A percentile compares a stretch with the other conserved stretches of the same genome.
Evolutionary conservation across 1,284 basidiomycete species (phyloP).

Genomic region (Rhizoctonia solani): DNA sequence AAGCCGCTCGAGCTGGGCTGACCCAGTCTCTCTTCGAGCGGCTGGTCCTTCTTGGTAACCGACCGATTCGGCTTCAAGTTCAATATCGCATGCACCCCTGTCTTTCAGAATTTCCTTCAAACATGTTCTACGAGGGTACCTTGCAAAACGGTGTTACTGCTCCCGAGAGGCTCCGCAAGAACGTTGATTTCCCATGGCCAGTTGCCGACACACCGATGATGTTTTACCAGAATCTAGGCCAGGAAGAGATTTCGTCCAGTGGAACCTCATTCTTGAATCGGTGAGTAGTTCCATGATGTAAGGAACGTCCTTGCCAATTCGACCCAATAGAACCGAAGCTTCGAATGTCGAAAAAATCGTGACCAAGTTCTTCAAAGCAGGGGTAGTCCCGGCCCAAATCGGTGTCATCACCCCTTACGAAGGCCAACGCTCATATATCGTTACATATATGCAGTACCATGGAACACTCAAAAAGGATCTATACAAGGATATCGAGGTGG

Average conservation of each 20-base stretch:
- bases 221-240: constrained; percentile 98
- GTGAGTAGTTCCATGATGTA: constrained; percentile 46
- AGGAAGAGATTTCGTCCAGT: constrained; percentile 98
- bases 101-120: constrained; percentile 97
- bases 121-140: constrained; percentile 99
- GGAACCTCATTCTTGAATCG: constrained; percentile 98
- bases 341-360: constrained; percentile 99
- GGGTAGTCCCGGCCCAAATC: constrained; percentile 93
- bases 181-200: constrained; percentile 99
- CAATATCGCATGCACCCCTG: constrained; percentile 99
- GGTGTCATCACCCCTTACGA: constrained; percentile 99
- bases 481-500: constrained; percentile 99
- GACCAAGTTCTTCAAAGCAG: constrained; percentile 99
- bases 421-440: constrained; percentile 97
- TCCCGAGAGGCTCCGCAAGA: constrained; percentile 93
- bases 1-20: constrained; percentile 94
- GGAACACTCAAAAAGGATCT: constrained; percentile 97
- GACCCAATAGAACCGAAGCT: constrained; percentile 93
- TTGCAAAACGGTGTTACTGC: constrained; percentile 99
- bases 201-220: constrained; percentile 98
- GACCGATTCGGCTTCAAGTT: constrained; percentile 97
- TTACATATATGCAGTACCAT: constrained; percentile 99
- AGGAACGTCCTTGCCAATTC: constrained; percentile 24
- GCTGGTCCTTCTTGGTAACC: constrained; percentile 91
- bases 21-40: constrained; percentile 98